Evolutionary conservation across 2,329 filamentous ascomycete species (phyloP).

Genomic region (Chaetomium olivaceum): DNA sequence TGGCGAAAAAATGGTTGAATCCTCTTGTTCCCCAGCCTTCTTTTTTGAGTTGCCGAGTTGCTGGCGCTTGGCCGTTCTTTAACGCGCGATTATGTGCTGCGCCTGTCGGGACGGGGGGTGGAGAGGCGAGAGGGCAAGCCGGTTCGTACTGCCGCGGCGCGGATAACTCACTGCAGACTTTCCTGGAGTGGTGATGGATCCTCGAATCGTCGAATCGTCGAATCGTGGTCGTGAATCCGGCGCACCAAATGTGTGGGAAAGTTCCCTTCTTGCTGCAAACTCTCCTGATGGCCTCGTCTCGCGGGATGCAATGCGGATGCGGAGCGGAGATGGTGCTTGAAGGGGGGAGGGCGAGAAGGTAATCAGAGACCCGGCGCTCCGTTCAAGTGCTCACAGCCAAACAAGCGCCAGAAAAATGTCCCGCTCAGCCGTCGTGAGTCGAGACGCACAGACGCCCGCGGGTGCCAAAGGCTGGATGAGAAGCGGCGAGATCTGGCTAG

Average conservation of each 20-base stretch:
- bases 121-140: background rate
- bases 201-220: background rate
- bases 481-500: conserved; percentile 25
- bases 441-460: conserved; percentile 28
- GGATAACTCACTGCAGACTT: background rate
- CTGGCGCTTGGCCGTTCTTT: conserved; percentile 43
- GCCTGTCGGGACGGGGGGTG: conserved; percentile 39
- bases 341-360: conserved; percentile 14
- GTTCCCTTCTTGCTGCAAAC: background rate
- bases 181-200: background rate
- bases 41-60: conserved; percentile 22
- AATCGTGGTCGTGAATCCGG: conserved; percentile 2
- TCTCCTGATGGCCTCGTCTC: background rate
- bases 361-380: conserved; percentile 19
- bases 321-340: conserved; percentile 4
- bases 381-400: conserved; percentile 21
- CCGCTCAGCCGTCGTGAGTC: conserved; percentile 20
- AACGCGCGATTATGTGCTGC: conserved; percentile 50
- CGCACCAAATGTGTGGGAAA: background rate
- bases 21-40: conserved; percentile 10
- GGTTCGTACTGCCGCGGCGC: conserved; percentile 18
- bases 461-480: conserved; percentile 24
- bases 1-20: conserved; percentile 4
- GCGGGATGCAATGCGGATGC: background rate
- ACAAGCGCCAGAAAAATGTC: conserved; percentile 26